Percentiles rank a stretch among this genome's conserved stretches.
phyloP scores from a whole-genome alignment of 495 filamentous ascomycete genomes.

The Thermochaetoides thermophila region DNA sequence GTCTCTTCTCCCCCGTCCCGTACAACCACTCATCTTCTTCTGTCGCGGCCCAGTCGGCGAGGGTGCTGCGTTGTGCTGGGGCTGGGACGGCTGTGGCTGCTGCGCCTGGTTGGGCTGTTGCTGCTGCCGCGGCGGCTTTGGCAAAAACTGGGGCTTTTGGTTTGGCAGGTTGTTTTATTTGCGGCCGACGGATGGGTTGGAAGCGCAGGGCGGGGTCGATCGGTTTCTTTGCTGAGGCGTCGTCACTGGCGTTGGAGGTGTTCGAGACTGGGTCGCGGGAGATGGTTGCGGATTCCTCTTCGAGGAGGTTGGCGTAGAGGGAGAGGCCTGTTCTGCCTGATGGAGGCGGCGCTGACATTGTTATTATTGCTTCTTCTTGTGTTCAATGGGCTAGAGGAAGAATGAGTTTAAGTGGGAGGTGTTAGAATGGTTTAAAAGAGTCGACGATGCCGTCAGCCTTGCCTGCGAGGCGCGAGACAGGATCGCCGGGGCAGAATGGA shows the following conservation, averaged over 20 bases:
- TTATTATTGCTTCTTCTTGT: too few species aligned
- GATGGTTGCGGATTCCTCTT: slow-evolving; percentile 40
- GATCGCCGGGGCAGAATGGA: too few species aligned
- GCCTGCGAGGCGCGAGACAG: too few species aligned
- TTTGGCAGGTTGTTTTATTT: slow-evolving; percentile 54
- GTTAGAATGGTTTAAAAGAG: too few species aligned
- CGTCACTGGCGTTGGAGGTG: slow-evolving; percentile 40
- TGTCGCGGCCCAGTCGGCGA: slow-evolving; percentile 72
- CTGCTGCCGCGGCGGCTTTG: slow-evolving; percentile 13
- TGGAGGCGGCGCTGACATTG: too few species aligned
- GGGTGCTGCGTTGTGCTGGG: slow-evolving; percentile 52
- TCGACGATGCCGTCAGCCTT: too few species aligned
- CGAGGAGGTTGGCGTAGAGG: slow-evolving; percentile 43
- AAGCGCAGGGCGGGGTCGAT: slow-evolving; percentile 72
- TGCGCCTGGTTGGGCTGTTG: slow-evolving; percentile 7
- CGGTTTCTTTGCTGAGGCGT: slow-evolving; percentile 51
- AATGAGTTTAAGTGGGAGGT: too few species aligned
- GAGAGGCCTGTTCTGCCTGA: too few species aligned
- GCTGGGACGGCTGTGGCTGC: slow-evolving; percentile 14
- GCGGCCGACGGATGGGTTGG: slow-evolving; percentile 61
- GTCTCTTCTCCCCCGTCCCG: slow-evolving; percentile 41
- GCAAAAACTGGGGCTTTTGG: slow-evolving; percentile 46
- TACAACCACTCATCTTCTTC: slow-evolving; percentile 48
- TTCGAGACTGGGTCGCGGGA: slow-evolving; percentile 71
- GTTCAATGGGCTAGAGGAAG: too few species aligned